A percentile compares a stretch with the other conserved stretches of the same genome.
These are phyloP conservation scores for Anisodus tanguticus DNA, from an alignment of 257 asterid genomes.

Conservation along the genomic window DNA sequence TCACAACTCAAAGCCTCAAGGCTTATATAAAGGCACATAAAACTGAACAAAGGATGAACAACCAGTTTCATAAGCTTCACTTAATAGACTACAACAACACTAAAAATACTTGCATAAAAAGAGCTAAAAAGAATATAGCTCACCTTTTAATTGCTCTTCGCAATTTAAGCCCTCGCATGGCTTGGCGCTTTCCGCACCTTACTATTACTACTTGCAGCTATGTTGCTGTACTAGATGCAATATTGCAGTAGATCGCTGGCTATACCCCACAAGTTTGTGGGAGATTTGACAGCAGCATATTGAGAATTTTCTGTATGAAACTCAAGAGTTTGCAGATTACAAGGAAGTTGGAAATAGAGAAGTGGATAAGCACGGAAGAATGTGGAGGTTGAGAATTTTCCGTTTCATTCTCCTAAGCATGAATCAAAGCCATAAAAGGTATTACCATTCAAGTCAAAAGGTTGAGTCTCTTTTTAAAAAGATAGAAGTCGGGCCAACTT, in stretches of 20 bases:
- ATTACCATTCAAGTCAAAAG: background rate
- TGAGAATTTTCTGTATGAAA: background rate
- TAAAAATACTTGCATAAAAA: background rate
- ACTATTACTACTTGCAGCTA: background rate
- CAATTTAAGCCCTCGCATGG: background rate
- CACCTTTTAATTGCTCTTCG: background rate
- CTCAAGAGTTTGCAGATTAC: background rate
- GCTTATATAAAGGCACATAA: background rate
- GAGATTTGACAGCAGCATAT: background rate
- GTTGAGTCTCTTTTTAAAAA: background rate
- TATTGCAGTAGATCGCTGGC: background rate
- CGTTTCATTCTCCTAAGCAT: background rate
- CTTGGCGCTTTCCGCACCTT: background rate
- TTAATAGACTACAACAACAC: background rate
- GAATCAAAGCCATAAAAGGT: background rate
- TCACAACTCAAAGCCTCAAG: background rate
- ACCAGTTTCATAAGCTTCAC: background rate
- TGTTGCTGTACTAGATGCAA: background rate
- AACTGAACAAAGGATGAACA: background rate
- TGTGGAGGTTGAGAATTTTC: background rate
- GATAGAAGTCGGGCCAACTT: too few species aligned
- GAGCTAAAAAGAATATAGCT: background rate
- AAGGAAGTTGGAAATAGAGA: background rate
- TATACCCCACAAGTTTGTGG: background rate
- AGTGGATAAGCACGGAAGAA: background rate